Evolutionary conservation across 768 basidiomycete species (phyloP).

Genomic region (Lenzites betulinus): DNA sequence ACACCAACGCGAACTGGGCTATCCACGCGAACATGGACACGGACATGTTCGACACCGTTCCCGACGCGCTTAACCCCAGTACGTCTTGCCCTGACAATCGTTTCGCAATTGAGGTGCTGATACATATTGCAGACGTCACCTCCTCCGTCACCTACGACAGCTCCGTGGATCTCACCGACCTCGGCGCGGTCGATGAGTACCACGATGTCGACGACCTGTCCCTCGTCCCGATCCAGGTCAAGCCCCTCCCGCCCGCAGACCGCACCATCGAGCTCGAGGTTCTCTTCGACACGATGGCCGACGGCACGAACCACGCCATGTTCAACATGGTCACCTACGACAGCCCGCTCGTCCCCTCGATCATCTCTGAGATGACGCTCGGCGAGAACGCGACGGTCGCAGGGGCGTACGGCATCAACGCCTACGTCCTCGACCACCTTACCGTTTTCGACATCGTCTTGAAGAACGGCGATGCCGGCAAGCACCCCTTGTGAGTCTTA

Average conservation of each 20-base stretch:
- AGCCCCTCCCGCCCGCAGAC: conserved; percentile 53
- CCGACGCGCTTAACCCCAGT: conserved; percentile 75
- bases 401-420: conserved; percentile 76
- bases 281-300: conserved; percentile 80
- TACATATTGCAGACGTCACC: conserved; percentile 79
- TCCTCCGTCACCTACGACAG: conserved; percentile 77
- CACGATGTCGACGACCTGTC: conserved; percentile 63
- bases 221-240: conserved; percentile 61
- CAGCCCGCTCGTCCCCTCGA: conserved; percentile 67
- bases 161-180: conserved; percentile 51
- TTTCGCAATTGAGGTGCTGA: not conserved
- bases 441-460: conserved; percentile 79
- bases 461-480: conserved; percentile 69
- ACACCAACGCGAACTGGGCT: conserved; percentile 77
- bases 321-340: conserved; percentile 72
- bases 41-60: conserved; percentile 85
- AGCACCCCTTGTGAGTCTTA: conserved; percentile 77
- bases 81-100: conserved; percentile 26
- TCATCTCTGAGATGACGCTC: conserved; percentile 77
- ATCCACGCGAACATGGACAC: conserved; percentile 92
- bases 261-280: conserved; percentile 70
- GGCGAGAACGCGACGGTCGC: conserved; percentile 69
- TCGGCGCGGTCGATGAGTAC: conserved; percentile 58
- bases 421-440: conserved; percentile 72
- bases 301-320: conserved; percentile 84